Evolutionary conservation across 1,139 yeast genomes (phyloP).

Genomic region (Saccharomycopsis phalli): DNA sequence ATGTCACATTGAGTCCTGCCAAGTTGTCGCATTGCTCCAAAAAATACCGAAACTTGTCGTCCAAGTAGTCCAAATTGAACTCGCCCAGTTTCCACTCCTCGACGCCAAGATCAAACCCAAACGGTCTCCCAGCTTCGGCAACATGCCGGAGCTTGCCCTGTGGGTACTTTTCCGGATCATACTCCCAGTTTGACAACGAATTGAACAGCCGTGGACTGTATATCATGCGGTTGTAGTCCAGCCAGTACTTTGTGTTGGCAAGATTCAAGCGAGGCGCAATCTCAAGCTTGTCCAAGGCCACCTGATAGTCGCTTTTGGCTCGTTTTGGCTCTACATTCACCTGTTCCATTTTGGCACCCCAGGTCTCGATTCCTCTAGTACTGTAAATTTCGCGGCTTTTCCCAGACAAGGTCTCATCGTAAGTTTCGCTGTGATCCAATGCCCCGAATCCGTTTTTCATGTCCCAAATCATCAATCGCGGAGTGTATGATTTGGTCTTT

Average conservation of each 20-base stretch:
- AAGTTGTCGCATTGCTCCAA: constrained; percentile 74
- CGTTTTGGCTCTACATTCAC: constrained; percentile 21
- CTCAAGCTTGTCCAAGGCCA: constrained; percentile 45
- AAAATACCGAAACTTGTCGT: constrained; percentile 48
- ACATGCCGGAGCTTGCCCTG: constrained; percentile 32
- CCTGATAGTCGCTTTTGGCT: constrained; percentile 50
- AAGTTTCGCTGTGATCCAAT: constrained; percentile 44
- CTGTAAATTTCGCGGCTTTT: constrained; percentile 30
- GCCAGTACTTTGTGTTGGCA: constrained; percentile 58
- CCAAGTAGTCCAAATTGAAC: constrained; percentile 38
- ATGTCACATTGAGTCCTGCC: constrained; percentile 58
- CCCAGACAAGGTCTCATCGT: constrained; percentile 21
- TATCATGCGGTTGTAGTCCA: constrained; percentile 67
- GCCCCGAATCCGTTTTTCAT: constrained; percentile 58
- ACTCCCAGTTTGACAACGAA: constrained; percentile 48
- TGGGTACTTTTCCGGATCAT: constrained; percentile 32
- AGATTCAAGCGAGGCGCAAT: constrained; percentile 30
- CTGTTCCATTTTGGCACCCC: constrained; percentile 12
- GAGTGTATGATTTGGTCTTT: constrained; percentile 55
- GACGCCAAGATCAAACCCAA: constrained; percentile 39
- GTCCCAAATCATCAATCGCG: constrained; percentile 76
- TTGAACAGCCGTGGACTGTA: constrained; percentile 52
- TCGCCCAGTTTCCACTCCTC: constrained; percentile 36
- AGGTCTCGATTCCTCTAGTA: constrained; percentile 22
- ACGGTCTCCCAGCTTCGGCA: constrained; percentile 24